Conservation (phyloP, 2,329 filamentous ascomycete genomes). For the Pezicula rhizophila region DNA sequence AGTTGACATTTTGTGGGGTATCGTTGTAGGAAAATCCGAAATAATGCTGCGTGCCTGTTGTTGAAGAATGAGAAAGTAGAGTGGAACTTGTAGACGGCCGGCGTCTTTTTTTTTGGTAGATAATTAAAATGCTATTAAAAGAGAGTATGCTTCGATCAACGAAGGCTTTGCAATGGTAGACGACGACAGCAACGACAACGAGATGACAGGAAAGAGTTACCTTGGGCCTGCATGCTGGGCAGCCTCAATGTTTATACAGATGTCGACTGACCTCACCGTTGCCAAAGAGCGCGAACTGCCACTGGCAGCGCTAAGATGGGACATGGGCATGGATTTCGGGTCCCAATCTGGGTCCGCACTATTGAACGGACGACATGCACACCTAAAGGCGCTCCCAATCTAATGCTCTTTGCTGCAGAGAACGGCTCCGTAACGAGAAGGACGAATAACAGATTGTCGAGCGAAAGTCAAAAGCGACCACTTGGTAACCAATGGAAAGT, state of each 20-base stretch:
- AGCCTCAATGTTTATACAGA: conserved; percentile 21
- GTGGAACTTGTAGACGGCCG: conserved; percentile 19
- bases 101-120: conserved; percentile 13
- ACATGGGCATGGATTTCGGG: conserved; percentile 11
- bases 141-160: conserved; percentile 32
- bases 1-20: conserved; percentile 24
- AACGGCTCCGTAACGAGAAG: conserved; percentile 6
- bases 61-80: conserved; percentile 11
- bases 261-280: conserved; percentile 1
- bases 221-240: conserved; percentile 11
- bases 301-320: conserved; percentile 18
- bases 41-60: conserved; percentile 13
- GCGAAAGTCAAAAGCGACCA: conserved; percentile 4
- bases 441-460: conserved; percentile 12
- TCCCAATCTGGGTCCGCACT: conserved; percentile 8
- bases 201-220: conserved; percentile 16
- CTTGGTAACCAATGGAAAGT: conserved; percentile 10
- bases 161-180: conserved; percentile 24
- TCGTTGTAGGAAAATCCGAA: conserved; percentile 10
- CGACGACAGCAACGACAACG: conserved; percentile 8
- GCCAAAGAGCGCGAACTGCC: conserved; percentile 7
- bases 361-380: conserved; percentile 5
- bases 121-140: conserved; percentile 23
- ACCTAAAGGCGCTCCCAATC: conserved; percentile 10
- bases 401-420: background rate